Evolutionary conservation across 345 rosid species (phyloP), one percentile per base, ranked within the genome.

Genomic region (Linum tenue): DNA sequence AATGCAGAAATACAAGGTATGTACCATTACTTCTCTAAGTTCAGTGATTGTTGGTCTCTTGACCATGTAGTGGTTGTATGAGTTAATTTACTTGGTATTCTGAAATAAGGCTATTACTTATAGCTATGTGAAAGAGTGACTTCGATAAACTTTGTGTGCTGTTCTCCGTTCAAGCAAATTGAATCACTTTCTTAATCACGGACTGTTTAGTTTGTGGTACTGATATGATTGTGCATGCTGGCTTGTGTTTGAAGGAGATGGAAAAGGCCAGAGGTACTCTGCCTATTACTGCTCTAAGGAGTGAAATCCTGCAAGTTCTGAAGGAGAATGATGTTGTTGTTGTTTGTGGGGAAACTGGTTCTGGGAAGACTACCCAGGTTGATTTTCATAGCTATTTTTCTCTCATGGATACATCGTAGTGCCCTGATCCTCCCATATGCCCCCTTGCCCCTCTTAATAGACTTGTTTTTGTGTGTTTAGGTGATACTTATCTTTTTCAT

Each of bases 311-410:
- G 80, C 83, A 81, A 71, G 67, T 70, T 44, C 78, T 92, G 71
- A 84, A 81, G 80, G 95, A 92, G 69, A 82, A 76, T 56, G 75
- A 83, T 74, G 88, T 89, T 63, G 84, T 92, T 60, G 92, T 89
- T 61, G 85, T 92, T 72, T 89, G 98, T 71, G 96, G 98, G 63
- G 98, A 92, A 81, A 92, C 96, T 56, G 98, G 98, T 70, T 92
- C 95, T 68, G 98, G 98, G 76, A 92, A 92, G 86, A 92, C 98
- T 62, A 92, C 95, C 22, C 98, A 89, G 98, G 95, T 89, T 56
- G 48, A 42, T 39, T 12, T 71, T 70, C 43, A 9, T 39, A 37
- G 37, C 70, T 69, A 44, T 22, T 70, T 41, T 70, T 22, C 31
- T 22, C 31, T 22, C 31, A 1, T 22, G 31, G 31, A 22, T 0